Evolutionary conservation across 2,329 filamentous ascomycete species (phyloP).

Genomic region (Microsporum canis): DNA sequence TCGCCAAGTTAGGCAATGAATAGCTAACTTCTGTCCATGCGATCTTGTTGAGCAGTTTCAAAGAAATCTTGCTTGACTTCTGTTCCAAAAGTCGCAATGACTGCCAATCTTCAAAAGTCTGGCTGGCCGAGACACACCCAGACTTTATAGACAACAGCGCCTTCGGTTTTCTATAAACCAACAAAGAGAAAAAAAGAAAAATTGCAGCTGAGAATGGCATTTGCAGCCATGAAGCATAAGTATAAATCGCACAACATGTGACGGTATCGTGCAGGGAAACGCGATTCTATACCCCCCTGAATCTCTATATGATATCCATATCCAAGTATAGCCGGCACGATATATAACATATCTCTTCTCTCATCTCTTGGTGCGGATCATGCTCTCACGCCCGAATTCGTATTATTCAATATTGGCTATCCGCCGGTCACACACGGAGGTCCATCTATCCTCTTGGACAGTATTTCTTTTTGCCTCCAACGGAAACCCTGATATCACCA

Average conservation of each 20-base stretch:
- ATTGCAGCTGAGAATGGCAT: background rate
- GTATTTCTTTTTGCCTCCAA: background rate
- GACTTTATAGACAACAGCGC: background rate
- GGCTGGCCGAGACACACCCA: background rate
- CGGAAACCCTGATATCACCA: background rate
- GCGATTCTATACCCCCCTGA: background rate
- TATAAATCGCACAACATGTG: background rate
- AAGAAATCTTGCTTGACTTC: background rate
- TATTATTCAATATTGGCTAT: constrained; percentile 1
- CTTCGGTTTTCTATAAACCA: background rate
- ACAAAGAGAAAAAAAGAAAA: background rate
- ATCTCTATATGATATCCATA: background rate
- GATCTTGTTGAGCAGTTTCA: background rate
- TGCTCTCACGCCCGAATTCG: background rate
- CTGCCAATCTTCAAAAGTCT: background rate
- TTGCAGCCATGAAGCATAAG: background rate
- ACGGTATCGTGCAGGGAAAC: background rate
- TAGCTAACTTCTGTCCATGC: background rate
- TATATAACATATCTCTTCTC: background rate
- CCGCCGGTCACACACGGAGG: background rate
- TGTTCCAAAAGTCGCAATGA: background rate
- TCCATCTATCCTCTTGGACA: background rate
- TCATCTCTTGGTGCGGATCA: background rate
- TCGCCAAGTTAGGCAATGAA: background rate
- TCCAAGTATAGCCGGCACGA: background rate